Evolutionary conservation across 257 asterid species (phyloP).

Genomic region (Nicotiana obtusifolia): DNA sequence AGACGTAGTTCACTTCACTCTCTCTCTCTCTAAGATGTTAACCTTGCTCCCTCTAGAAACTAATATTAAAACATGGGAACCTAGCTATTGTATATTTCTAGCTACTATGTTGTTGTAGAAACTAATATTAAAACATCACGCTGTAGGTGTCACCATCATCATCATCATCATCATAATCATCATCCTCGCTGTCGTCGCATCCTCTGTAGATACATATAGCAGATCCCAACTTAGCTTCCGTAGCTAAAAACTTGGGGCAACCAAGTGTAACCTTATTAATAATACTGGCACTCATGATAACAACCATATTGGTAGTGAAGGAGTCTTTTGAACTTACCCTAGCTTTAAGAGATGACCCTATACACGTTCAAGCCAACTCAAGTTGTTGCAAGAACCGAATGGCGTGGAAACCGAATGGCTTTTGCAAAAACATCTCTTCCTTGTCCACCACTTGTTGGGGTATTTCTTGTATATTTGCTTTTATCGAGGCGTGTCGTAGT

Average conservation of each 20-base stretch:
- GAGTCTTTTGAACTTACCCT: neutral
- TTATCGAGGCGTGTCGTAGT: neutral
- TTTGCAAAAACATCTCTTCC: neutral
- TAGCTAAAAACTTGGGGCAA: neutral
- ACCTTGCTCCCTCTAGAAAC: neutral
- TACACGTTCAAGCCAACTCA: neutral
- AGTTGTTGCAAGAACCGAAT: neutral
- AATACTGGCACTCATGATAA: neutral
- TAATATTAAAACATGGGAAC: neutral
- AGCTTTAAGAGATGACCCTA: neutral
- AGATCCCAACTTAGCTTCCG: neutral
- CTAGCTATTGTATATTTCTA: neutral
- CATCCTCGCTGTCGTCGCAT: neutral
- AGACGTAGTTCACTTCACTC: neutral
- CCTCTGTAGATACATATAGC: neutral
- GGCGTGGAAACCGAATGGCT: neutral
- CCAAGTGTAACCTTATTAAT: neutral
- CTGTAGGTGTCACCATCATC: neutral
- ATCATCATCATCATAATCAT: neutral
- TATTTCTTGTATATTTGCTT: neutral
- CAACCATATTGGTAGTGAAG: neutral
- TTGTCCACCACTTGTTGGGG: neutral
- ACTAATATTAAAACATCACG: neutral
- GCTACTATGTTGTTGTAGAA: too few relatives aligned
- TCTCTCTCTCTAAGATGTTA: neutral